Evolutionary conservation across 1,284 basidiomycete species (phyloP), one percentile per base, ranked within the genome.

Genomic region (Irpex rosettiformis): DNA sequence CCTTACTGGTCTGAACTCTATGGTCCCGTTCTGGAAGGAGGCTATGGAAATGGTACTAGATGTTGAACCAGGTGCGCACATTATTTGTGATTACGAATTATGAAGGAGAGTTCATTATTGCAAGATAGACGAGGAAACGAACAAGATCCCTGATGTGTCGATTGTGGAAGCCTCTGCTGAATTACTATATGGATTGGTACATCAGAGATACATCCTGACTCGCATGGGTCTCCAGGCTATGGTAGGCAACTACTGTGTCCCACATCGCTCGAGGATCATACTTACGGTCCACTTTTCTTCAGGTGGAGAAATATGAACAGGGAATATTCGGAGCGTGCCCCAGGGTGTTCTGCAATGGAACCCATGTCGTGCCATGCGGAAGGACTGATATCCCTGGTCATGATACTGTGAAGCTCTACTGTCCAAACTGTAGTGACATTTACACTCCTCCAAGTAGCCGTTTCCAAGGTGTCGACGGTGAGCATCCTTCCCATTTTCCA

Each of bases 1-100:
- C 77, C 79, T 99, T 56, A 99, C 97, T 0, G 97, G 97, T 1
- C 77, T 99, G 64, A 96, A 95, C 71, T 84, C 86, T 18, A 89
- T 98, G 82, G 96, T 99, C 29, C 90, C 97, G 7, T 99, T 99
- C 72, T 99, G 97, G 94, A 96, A 98, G 75, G 97, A 99, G 74
- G 97, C 97, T 27, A 89, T 99, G 85, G 97, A 99, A 78, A 99
- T 99, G 97, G 95, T 99, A n/a, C 77, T 99, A 61, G 97, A 99
- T 75, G 96, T 99, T 55, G 97, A 99, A 77, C 94, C 97, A 77
- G 94, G 94, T 95, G 73, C 72, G 87, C 72, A 56, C 62, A 67
- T 60, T 56, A 60, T 62, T 54, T 61, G 62, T 56, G 57, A 54
- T 52, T 49, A 25, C 13, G 22, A 21, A 48, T 57, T 21, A 45